A percentile compares a stretch with the other conserved stretches of the same genome.
phyloP scores from a whole-genome alignment of 2,329 filamentous ascomycete species.

The Fusarium keratoplasticum region DNA sequence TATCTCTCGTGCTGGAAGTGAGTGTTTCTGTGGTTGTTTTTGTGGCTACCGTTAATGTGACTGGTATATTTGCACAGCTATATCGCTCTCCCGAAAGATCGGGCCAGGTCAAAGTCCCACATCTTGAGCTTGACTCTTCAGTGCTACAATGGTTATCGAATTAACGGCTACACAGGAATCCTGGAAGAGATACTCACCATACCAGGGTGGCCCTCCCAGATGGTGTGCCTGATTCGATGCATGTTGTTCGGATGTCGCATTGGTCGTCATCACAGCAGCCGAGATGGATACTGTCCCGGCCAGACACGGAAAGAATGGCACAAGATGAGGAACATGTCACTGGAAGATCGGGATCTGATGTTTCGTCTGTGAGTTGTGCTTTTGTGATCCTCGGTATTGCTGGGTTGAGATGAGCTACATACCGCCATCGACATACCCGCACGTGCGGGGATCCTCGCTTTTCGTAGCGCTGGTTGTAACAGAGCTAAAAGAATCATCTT shows the following conservation, averaged over 20 bases:
- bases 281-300: not conserved
- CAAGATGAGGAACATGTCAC: constrained; percentile 8
- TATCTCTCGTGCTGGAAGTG: no score
- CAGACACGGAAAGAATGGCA: constrained; percentile 3
- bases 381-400: not conserved
- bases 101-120: constrained; percentile 29
- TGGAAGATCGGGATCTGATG: not conserved
- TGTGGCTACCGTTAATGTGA: constrained; percentile 6
- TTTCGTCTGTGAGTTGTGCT: not conserved
- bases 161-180: not conserved
- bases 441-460: not conserved
- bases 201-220: no score
- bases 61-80: constrained; percentile 19
- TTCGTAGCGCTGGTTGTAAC: not conserved
- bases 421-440: constrained; percentile 18
- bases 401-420: not conserved
- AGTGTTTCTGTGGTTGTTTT: not conserved
- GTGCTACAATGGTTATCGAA: constrained; percentile 2
- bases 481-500: not conserved
- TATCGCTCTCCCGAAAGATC: not conserved
- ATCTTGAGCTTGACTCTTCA: constrained; percentile 5
- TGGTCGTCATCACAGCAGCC: constrained; percentile 18
- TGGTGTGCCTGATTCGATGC: constrained; percentile 29
- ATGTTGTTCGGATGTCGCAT: constrained; percentile 17
- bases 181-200: constrained; percentile 3